Conservation (phyloP, 2,329 filamentous ascomycete species). For the Ceratocystis harringtonii region DNA sequence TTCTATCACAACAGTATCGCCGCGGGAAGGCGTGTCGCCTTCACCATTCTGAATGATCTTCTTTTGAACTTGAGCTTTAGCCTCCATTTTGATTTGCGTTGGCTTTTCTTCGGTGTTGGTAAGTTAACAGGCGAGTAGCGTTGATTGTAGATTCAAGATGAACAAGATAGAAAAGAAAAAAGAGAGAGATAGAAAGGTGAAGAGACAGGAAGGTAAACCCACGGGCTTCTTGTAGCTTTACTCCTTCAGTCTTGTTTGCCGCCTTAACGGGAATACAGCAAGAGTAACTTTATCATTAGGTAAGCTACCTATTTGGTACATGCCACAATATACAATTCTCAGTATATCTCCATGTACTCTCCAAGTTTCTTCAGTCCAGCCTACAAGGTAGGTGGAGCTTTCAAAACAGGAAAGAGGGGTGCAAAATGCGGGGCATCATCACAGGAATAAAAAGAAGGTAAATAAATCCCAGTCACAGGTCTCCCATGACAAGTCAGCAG, state of each 20-base stretch:
- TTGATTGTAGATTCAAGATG: no score
- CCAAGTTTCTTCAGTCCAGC: neutral
- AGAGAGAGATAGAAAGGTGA: neutral
- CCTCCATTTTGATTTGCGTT: conserved; percentile 43
- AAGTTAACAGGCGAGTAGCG: conserved; percentile 1
- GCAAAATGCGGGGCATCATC: neutral
- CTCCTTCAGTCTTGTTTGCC: neutral
- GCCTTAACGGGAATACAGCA: no score
- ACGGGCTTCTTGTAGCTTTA: neutral
- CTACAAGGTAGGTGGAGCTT: neutral
- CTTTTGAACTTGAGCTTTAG: conserved; percentile 39
- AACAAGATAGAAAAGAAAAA: conserved; percentile 7
- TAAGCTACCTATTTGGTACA: no score
- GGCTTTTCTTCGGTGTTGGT: neutral
- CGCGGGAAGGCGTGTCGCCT: conserved; percentile 42
- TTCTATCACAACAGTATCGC: conserved; percentile 70
- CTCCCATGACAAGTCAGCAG: neutral
- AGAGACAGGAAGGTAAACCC: neutral
- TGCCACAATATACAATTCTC: no score
- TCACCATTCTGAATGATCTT: conserved; percentile 46
- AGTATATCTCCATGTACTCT: neutral
- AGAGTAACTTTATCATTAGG: no score
- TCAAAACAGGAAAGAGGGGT: neutral
- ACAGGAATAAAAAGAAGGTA: neutral
- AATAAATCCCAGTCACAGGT: neutral